Evolutionary conservation across 2,329 filamentous ascomycete species (phyloP), one percentile per base, ranked within the genome.

Genomic region (Orbilia oligospora): DNA sequence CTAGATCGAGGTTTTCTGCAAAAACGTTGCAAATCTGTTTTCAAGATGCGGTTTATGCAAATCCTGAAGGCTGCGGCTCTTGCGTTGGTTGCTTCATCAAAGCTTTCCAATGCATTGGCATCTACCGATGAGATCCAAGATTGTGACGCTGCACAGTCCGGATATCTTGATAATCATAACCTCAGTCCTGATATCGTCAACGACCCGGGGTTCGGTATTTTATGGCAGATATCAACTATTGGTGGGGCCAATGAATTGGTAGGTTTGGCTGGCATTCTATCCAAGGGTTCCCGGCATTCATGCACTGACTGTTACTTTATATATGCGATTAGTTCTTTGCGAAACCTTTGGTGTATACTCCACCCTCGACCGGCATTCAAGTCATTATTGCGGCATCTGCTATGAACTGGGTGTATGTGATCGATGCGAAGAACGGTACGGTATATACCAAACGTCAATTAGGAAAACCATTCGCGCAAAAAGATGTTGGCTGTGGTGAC

Each of bases 381-480:
- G 70, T 85, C 14, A 81, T 86, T 44, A 85, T 86, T 68, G 80
- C 83, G 8, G 84, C 84, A 18, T 86, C 72, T 0, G 66, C 72
- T 8, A 65, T 56, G 33, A 76, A 76, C 22, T 58, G 46, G 51
- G 82, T 86, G 63, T 84, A 85, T 49, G 84, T 84, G 6, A 80
- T 86, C 12, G 84, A 86, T 81, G 84, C 85, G 51, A 65, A 49
- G 38, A 86, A 84, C 36, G 86, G 86, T 10, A 83, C 81, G 18
- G 77, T 85, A 2, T 63, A 86, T 49, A 83, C 82, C 6, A 82
- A 82, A 55, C 83, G 85, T 18, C 84, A 83, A 33, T 82, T 86
- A 2, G 82, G 86, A 67, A 86, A 87, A 22, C 87, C 87, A 1
- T 88, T 88, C 80, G 81, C 87, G 20, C 85, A 87, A 12, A 85